Base-by-base conservation (phyloP, 2,329 filamentous ascomycete genomes). In the Fusarium phyllophilum region DNA sequence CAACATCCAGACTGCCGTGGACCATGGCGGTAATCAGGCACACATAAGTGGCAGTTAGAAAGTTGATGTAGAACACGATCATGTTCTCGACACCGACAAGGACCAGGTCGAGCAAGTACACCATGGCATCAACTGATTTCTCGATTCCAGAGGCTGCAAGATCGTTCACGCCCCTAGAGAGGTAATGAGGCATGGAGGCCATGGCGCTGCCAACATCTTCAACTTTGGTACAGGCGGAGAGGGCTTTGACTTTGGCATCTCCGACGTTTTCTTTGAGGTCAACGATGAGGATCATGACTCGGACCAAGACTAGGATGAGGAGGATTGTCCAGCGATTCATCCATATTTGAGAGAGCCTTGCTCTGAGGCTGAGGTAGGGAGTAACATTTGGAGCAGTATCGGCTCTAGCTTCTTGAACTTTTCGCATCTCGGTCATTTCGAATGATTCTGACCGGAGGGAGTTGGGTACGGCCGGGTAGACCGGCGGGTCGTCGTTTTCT, bases 171-270 rank as follows among this genome's bases (percentile, higher is more conserved):
- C 96, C 96, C 58, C 89, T 86, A 5, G 95, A 93, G 81, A 98
- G 91, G 84, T 97, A 98, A 83, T 98, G 93, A 65, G 96, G 96
- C 95, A 98, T 97, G 42, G 96, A 98, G 44, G 96, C 96, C 94
- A 99, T 96, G 69, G 94, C 89, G 81, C 95, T 98, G 72, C 96
- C 96, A 76, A 97, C 90, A 75, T 94, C 94, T 85, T 99, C 96
- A 54, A 98, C 96, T 81, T 93, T 93, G 66, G 92, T 94, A 83
- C 96, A 99, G 73, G 96, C 95, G 59, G 94, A 92, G 60, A 97
- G 89, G 31, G 96, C 96, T 86, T 97, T 91, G 63, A 85, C 83
- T 81, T 94, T 92, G 54, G 96, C 96, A 64, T 91, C 90, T 61
- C 84, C 89, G 73, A 98, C 89, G 80, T 95, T 91, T 76, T 90